Evolutionary conservation across 805 yeast species (phyloP).

Genomic region (Sugiyamaella mastotermitis): DNA sequence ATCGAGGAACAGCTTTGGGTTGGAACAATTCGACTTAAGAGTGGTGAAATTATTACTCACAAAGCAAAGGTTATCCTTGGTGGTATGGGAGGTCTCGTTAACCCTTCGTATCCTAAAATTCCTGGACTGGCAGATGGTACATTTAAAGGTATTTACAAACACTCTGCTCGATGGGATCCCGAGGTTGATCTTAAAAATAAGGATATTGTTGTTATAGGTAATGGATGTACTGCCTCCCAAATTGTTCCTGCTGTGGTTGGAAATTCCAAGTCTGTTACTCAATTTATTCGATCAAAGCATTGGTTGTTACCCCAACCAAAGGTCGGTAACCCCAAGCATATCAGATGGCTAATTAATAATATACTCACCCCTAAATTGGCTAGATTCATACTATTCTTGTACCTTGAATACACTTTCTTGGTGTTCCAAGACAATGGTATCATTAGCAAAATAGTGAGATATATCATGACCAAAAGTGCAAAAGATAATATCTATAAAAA

Average conservation of each 20-base stretch:
- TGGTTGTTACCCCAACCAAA: constrained; percentile 17
- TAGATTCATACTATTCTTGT: constrained; percentile 11
- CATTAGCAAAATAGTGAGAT: constrained; percentile 6
- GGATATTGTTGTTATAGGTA: constrained; percentile 18
- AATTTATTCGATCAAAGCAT: constrained; percentile 15
- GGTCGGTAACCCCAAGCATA: background rate
- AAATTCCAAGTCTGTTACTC: constrained; percentile 10
- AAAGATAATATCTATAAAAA: constrained; percentile 7
- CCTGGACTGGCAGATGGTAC: constrained; percentile 11
- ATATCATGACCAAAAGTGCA: constrained; percentile 7
- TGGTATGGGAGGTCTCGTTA: constrained; percentile 15
- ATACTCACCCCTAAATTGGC: background rate
- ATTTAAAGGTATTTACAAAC: constrained; percentile 16
- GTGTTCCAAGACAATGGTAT: constrained; percentile 12
- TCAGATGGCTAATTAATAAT: constrained; percentile 1
- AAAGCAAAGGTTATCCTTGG: constrained; percentile 10
- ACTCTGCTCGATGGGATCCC: constrained; percentile 18
- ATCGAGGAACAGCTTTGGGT: constrained; percentile 12
- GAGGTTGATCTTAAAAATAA: constrained; percentile 10
- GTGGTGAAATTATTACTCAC: constrained; percentile 10
- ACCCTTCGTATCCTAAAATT: constrained; percentile 12
- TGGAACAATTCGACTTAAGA: constrained; percentile 5
- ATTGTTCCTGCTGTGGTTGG: constrained; percentile 14
- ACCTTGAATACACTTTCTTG: constrained; percentile 11
- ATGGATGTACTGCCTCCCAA: constrained; percentile 20